Percentiles rank a stretch among this genome's conserved stretches.
Evolutionary conservation across 1,284 basidiomycete species (phyloP).

Genomic region (Sporisorium graminicola): DNA sequence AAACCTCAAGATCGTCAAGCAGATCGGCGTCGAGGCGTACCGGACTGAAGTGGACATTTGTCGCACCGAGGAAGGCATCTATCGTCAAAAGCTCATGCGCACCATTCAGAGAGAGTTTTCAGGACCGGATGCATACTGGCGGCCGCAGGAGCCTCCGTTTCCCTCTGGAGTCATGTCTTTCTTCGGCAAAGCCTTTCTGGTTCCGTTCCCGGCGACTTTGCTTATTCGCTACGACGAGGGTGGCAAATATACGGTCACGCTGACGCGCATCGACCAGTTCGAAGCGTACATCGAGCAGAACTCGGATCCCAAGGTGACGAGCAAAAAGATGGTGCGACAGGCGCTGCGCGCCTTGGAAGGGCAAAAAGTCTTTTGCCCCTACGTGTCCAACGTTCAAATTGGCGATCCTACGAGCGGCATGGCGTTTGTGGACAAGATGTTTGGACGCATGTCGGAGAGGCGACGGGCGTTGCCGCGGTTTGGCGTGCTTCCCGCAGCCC

Average conservation of each 20-base stretch:
- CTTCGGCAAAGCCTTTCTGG: conserved; percentile 78
- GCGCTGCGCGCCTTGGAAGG: conserved; percentile 80
- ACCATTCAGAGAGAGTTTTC: conserved; percentile 55
- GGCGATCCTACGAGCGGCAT: conserved; percentile 41
- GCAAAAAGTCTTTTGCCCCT: conserved; percentile 77
- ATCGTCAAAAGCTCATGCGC: conserved; percentile 40
- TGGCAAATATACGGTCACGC: conserved; percentile 71
- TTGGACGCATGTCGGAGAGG: conserved; percentile 25
- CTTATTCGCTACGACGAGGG: conserved; percentile 80
- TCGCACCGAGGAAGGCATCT: conserved; percentile 32
- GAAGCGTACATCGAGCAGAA: conserved; percentile 79
- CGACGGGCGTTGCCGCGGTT: conserved; percentile 21
- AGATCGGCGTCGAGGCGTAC: conserved; percentile 52
- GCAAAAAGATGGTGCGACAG: conserved; percentile 76
- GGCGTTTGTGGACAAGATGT: conserved; percentile 28
- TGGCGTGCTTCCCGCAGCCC: conserved; percentile 31
- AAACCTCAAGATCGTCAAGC: conserved; percentile 78
- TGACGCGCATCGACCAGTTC: conserved; percentile 74
- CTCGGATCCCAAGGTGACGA: conserved; percentile 73
- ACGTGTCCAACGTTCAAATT: conserved; percentile 75
- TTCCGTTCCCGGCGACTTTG: conserved; percentile 78
- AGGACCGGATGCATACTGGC: conserved; percentile 63
- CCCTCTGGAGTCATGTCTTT: conserved; percentile 54
- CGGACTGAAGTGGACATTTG: conserved; percentile 36
- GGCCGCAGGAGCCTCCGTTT: conserved; percentile 50